These are phyloP conservation scores for Nigrospora oryzae DNA, from an alignment of 2,329 filamentous ascomycete genomes.

Conservation along the genomic window DNA sequence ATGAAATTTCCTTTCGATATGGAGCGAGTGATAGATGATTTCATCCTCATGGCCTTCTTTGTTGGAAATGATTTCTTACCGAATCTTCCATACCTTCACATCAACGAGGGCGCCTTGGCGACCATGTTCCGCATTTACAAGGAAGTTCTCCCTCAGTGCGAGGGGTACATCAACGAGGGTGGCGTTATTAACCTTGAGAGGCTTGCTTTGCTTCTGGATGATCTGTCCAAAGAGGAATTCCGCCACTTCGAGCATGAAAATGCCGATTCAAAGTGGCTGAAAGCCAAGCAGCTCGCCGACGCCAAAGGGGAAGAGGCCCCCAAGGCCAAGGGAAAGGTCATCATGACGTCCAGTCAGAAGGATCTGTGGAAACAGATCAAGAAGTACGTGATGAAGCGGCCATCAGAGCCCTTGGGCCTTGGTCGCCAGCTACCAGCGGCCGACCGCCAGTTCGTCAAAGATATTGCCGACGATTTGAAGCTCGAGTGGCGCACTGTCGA, in stretches of 20 bases:
- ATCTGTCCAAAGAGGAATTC: slow-evolving; percentile 81
- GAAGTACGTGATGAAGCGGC: slow-evolving; percentile 68
- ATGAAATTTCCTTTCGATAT: slow-evolving; percentile 80
- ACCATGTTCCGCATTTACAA: slow-evolving; percentile 99
- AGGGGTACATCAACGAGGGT: slow-evolving; percentile 93
- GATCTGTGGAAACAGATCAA: slow-evolving; percentile 76
- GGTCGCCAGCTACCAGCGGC: slow-evolving; percentile 65
- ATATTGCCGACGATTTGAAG: slow-evolving; percentile 60
- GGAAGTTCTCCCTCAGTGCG: slow-evolving; percentile 73
- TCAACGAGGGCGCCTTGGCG: slow-evolving; percentile 93
- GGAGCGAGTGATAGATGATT: slow-evolving; percentile 96
- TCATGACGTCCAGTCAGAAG: slow-evolving; percentile 73
- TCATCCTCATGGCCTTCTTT: slow-evolving; percentile 99
- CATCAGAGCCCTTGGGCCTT: slow-evolving; percentile 61
- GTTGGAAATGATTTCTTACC: slow-evolving; percentile 98
- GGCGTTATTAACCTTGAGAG: slow-evolving; percentile 85
- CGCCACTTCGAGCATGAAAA: slow-evolving; percentile 90
- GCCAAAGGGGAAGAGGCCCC: slow-evolving; percentile 55
- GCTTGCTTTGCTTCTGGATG: slow-evolving; percentile 68
- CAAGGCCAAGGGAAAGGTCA: slow-evolving; percentile 51
- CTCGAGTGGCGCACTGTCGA: slow-evolving; percentile 50
- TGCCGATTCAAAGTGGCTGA: slow-evolving; percentile 84
- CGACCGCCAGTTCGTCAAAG: slow-evolving; percentile 89
- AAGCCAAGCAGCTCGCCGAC: slow-evolving; percentile 70
- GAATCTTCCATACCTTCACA: slow-evolving; percentile 91